These are phyloP conservation scores for Gaultheria prostrata DNA, from an alignment of 148 eudicot species.

Conservation along the genomic window DNA sequence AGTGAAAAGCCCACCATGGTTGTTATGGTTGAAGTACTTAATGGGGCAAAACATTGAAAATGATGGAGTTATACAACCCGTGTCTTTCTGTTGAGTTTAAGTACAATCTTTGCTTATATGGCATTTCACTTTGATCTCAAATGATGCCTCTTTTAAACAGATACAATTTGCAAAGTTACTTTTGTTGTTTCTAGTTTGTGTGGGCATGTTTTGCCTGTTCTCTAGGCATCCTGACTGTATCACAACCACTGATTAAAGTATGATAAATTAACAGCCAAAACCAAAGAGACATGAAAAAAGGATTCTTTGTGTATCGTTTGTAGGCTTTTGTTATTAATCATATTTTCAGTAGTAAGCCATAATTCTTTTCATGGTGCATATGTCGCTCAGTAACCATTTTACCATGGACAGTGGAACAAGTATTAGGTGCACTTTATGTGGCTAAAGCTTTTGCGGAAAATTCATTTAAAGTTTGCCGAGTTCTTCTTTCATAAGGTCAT, in stretches of 20 bases:
- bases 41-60: neutral
- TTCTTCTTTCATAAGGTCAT: neutral
- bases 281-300: neutral
- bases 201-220: neutral
- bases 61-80: neutral
- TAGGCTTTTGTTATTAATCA: neutral
- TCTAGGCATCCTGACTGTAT: neutral
- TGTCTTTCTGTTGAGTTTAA: neutral
- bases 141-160: conserved; percentile 2
- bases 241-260: neutral
- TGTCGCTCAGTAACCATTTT: neutral
- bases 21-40: neutral
- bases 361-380: neutral
- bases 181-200: neutral
- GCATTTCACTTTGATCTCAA: neutral
- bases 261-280: neutral
- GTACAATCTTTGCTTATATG: neutral
- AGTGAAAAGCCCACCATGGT: neutral
- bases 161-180: neutral
- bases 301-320: neutral
- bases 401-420: neutral
- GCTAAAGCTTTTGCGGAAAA: neutral
- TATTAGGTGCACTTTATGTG: conserved; percentile 2
- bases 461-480: neutral
- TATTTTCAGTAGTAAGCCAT: neutral